A percentile compares a stretch with the other conserved stretches of the same genome.
Conservation (phyloP, 345 rosid genomes). For the Populus alba region DNA sequence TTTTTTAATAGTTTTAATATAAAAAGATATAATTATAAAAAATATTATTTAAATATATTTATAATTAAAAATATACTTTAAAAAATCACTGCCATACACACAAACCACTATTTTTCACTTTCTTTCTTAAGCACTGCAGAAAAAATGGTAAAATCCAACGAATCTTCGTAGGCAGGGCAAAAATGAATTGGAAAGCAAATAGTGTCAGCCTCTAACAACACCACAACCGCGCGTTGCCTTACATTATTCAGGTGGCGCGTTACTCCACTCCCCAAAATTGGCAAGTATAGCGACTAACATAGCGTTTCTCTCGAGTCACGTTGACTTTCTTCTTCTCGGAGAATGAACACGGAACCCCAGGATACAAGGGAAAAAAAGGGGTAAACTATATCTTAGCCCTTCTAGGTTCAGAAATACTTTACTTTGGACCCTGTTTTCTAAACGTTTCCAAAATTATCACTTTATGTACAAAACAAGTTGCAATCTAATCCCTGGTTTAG, state of each 20-base stretch:
- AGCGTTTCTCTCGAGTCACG: background rate
- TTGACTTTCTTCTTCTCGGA: background rate
- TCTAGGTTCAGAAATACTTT: background rate
- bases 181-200: constrained; percentile 2
- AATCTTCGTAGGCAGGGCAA: background rate
- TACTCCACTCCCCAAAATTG: background rate
- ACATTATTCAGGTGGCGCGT: background rate
- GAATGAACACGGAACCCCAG: background rate
- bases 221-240: background rate
- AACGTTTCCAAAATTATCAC: background rate
- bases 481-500: no score
- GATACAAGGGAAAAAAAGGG: background rate
- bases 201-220: background rate
- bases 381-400: background rate
- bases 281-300: background rate
- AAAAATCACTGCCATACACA: no score
- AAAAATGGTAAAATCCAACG: background rate
- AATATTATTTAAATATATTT: no score
- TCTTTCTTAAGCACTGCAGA: background rate
- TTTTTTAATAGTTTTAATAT: no score
- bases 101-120: background rate
- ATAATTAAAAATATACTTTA: no score
- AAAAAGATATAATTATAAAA: no score
- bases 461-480: no score
- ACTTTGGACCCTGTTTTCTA: background rate